Evolutionary conservation across 1,139 yeast species (phyloP).

Genomic region (Suhomyces wounanorum): DNA sequence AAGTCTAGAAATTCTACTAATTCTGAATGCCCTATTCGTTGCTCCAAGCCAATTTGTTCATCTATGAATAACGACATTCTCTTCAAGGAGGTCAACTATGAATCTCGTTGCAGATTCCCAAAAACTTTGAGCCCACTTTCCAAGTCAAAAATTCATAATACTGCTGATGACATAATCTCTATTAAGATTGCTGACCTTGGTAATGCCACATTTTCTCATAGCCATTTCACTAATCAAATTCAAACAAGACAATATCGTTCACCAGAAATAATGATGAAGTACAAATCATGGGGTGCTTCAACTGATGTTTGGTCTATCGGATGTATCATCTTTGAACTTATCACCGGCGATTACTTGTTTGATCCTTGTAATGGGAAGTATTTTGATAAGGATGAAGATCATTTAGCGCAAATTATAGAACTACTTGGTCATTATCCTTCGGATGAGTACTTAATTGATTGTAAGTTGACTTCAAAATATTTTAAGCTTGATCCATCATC

Average conservation of each 20-base stretch:
- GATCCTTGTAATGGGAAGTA: slow-evolving; percentile 71
- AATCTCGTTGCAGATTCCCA: slow-evolving; percentile 4
- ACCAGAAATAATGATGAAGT: slow-evolving; percentile 70
- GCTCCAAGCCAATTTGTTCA: slow-evolving; percentile 33
- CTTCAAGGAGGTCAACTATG: slow-evolving; percentile 21
- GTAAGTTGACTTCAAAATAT: slow-evolving; percentile 52
- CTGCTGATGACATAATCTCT: slow-evolving; percentile 14
- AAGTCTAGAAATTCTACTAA: slow-evolving; percentile 27
- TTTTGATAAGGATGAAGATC: slow-evolving; percentile 80
- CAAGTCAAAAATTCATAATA: not conserved
- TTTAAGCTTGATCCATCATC: slow-evolving; percentile 47
- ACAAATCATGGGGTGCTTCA: slow-evolving; percentile 79
- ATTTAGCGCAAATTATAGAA: slow-evolving; percentile 78
- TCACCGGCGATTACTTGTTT: slow-evolving; percentile 83
- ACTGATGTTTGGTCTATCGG: slow-evolving; percentile 86
- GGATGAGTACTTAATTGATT: slow-evolving; percentile 48
- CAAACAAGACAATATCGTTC: slow-evolving; percentile 86
- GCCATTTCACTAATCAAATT: slow-evolving; percentile 79
- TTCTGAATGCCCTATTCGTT: slow-evolving; percentile 30
- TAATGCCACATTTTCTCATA: slow-evolving; percentile 74
- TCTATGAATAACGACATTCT: slow-evolving; percentile 24
- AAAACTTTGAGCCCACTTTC: slow-evolving; percentile 5
- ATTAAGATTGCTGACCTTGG: slow-evolving; percentile 82
- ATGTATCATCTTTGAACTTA: slow-evolving; percentile 74
- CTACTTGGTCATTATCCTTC: slow-evolving; percentile 61